Evolutionary conservation across 2,329 filamentous ascomycete genomes (phyloP).

Genomic region (Aureobasidium vineae): DNA sequence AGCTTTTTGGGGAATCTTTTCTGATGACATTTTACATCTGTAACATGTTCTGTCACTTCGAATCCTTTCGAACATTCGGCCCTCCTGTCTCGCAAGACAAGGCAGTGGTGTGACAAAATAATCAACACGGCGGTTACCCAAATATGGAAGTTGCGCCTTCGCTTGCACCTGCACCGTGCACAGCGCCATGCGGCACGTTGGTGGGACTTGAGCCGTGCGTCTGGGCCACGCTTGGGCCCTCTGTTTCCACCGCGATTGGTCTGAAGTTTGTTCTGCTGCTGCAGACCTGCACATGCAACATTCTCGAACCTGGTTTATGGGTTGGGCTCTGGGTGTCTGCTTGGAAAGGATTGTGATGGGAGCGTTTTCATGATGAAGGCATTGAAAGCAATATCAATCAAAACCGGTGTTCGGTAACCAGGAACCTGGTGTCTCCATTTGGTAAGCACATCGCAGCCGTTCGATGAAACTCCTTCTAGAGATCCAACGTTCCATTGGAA

Average conservation of each 20-base stretch:
- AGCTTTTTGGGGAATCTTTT: neutral
- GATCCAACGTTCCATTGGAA: neutral
- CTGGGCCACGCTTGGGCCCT: neutral
- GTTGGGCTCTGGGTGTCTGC: neutral
- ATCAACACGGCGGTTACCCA: neutral
- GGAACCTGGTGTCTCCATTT: neutral
- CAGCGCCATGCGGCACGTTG: neutral
- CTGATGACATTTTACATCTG: neutral
- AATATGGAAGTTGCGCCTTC: neutral
- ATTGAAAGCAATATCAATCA: neutral
- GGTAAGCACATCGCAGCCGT: neutral
- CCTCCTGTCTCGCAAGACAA: neutral
- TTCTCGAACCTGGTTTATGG: conserved; percentile 12
- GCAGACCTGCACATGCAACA: neutral
- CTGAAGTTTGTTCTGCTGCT: neutral
- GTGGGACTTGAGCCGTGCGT: neutral
- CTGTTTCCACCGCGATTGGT: conserved; percentile 8
- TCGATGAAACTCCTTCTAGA: neutral
- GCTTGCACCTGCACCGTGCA: neutral
- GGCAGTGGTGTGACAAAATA: neutral
- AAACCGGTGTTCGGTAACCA: neutral
- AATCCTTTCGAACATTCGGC: neutral
- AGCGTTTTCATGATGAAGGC: too few species aligned
- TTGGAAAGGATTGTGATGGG: neutral
- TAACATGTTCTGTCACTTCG: conserved; percentile 1